Evolutionary conservation across 2,329 filamentous ascomycete species (phyloP).

Genomic region (Colletotrichum sp.): DNA sequence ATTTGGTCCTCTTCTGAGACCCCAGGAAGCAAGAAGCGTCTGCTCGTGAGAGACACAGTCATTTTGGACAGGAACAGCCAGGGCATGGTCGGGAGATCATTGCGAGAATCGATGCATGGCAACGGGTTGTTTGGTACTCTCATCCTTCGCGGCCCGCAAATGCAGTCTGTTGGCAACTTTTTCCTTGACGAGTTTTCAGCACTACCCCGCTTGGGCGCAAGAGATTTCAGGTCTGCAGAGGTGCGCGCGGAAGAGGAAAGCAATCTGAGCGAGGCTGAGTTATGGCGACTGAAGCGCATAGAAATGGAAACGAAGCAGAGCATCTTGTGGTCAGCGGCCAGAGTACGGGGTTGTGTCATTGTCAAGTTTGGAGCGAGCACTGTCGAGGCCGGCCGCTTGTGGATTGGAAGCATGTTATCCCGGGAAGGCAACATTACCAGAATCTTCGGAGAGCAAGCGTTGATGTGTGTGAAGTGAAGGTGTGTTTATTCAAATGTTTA

Average conservation of each 20-base stretch:
- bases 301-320: slow-evolving; percentile 62
- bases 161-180: slow-evolving; percentile 70
- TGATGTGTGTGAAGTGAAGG: slow-evolving; percentile 69
- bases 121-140: slow-evolving; percentile 84
- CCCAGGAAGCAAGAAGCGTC: slow-evolving; percentile 47
- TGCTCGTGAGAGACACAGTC: slow-evolving; percentile 86
- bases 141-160: slow-evolving; percentile 76
- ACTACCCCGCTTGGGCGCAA: slow-evolving; percentile 80
- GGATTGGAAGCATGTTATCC: slow-evolving; percentile 77
- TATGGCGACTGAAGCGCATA: slow-evolving; percentile 62
- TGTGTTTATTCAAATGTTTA: slow-evolving; percentile 14
- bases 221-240: slow-evolving; percentile 72
- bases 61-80: slow-evolving; percentile 65
- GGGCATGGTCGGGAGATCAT: slow-evolving; percentile 38
- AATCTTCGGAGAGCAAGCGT: slow-evolving; percentile 79
- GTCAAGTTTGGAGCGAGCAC: slow-evolving; percentile 88
- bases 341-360: slow-evolving; percentile 81
- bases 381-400: slow-evolving; percentile 80
- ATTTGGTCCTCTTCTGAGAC: slow-evolving; percentile 62
- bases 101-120: slow-evolving; percentile 72
- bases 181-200: slow-evolving; percentile 80
- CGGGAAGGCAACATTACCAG: slow-evolving; percentile 74
- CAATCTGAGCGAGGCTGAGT: slow-evolving; percentile 45
- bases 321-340: slow-evolving; percentile 83
- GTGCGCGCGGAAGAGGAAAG: slow-evolving; percentile 43